Base-by-base conservation (phyloP, 2,329 filamentous ascomycete species). In the Tolypocladium nubicola region DNA sequence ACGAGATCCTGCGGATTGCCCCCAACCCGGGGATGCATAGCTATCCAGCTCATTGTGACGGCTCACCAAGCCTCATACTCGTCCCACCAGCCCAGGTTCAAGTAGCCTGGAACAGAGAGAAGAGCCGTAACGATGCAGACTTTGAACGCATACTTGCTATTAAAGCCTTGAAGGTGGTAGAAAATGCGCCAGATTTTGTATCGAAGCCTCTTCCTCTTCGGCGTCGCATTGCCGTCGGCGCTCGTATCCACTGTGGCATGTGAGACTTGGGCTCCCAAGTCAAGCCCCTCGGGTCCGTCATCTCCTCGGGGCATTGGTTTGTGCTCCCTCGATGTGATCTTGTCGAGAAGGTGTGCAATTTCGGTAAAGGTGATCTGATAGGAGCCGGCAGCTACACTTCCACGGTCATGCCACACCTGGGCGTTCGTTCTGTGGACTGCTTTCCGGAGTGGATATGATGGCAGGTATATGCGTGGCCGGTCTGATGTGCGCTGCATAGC, bases 1-100 rank as follows among this genome's bases (percentile, higher is more conserved):
- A 81, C 65, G 26, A 84, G 70, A 64, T 84, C 81, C 62, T 82
- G 79, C 10, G 82, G 63, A 56, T 83, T 84, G 11, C 81, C 82
- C 11, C 81, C 81, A 2, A 81, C 79, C 53, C 79, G 71, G 11
- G 71, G 68, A 54, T 74, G 70, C 56, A 72, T 79, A 67, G 82
- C 79, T 40, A 81, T 70, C 80, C 81, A 84, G 26, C 77, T 79
- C 65, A 81, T 76, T 16, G 78, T 74, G 2, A 83, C 80, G 14
- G 76, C 76, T 81, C 82, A 84, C 82, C 82, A 85, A 11, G 69
- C 73, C 56, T 82, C 78, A 56, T 81, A 76, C 9, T 71, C 60
- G 65, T 82, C 76, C 78, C 80, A 84, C 82, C 81, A 84, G 1
- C 55, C 61, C 13, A 69, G 61, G 8, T 65, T 58, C 1, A 83